Base-by-base conservation (phyloP, 2,329 filamentous ascomycete species). In the Daldinia sp. region DNA sequence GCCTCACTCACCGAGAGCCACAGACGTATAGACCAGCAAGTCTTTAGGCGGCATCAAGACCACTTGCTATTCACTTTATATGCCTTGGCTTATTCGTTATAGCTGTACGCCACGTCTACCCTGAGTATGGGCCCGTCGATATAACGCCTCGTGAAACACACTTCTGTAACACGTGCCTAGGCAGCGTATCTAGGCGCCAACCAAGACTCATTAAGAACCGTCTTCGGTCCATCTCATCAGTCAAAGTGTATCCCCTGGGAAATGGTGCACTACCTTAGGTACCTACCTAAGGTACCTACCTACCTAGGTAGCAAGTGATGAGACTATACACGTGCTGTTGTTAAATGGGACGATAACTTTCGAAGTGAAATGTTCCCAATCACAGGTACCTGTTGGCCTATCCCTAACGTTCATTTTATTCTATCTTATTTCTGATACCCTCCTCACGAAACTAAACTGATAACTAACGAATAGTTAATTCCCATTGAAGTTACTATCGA, bases 1-100 rank as follows among this genome's bases (percentile, higher is more conserved):
- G n/a, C 35, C 58, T 55, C 55, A 51, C 57, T 66, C 57, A 41
- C 60, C 68, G 65, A 67, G 56, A 59, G 60, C 41, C 63, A 56
- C 65, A 65, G 56, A 20, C 30, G 18, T 48, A 28, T 39, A 50
- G 44, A 12, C 30, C 44, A 18, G 55, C n/a, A 15, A 15, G 23
- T 48, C 54, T 28, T 39, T 26, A 13, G 30, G 41, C 23, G 26
- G 15, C 42, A 13, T 41, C 37, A 35, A 30, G 41, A 42, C 15
- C 5, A 42, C 20, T 46, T 23, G 10, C 28, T 48, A 53, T 51
- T 54, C 58, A 23, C 26, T 28, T 18, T 12, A 44, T 46, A 20
- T 26, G 13, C 23, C 13, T 58, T 48, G 30, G 37, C n/a, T 53
- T 60, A 44, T 12, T 44, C 26, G 26, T 59, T 55, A 37, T 55